phyloP scores from a whole-genome alignment of 2,329 filamentous ascomycete species.

The Aureobasidium zeae region DNA sequence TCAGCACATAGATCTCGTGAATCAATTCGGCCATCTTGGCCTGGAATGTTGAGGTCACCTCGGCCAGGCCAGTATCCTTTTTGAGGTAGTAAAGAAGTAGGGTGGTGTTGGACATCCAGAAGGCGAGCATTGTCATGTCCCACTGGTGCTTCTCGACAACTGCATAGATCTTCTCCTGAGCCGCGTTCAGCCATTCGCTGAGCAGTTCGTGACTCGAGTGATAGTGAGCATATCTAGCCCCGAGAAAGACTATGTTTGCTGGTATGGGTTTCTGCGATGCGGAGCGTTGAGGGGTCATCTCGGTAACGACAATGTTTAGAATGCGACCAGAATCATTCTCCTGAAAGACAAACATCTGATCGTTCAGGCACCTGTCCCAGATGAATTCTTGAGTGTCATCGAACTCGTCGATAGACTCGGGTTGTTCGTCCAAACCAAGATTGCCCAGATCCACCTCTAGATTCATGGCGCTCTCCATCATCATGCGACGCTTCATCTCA shows the following conservation, averaged over 20 bases:
- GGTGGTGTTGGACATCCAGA: constrained; percentile 97
- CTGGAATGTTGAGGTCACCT: constrained; percentile 80
- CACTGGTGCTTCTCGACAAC: constrained; percentile 94
- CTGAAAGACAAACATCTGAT: constrained; percentile 99
- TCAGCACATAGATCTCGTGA: constrained; percentile 96
- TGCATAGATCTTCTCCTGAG: constrained; percentile 93
- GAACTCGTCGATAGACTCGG: constrained; percentile 72
- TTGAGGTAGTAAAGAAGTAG: constrained; percentile 93
- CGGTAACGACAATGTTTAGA: constrained; percentile 90
- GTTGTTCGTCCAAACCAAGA: constrained; percentile 88
- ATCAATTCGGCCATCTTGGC: constrained; percentile 87
- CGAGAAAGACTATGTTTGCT: constrained; percentile 92
- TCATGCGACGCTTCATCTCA: constrained; percentile 91
- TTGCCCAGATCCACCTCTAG: constrained; percentile 94
- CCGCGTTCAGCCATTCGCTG: constrained; percentile 67
- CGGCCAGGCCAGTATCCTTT: constrained; percentile 75
- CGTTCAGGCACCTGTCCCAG: constrained; percentile 87
- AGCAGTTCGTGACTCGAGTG: constrained; percentile 82
- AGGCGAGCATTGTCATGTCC: constrained; percentile 99
- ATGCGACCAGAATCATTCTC: constrained; percentile 86
- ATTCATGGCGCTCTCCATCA: constrained; percentile 97
- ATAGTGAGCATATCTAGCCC: constrained; percentile 92
- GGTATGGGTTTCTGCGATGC: constrained; percentile 96
- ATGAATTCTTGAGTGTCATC: constrained; percentile 92
- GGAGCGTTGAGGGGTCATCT: constrained; percentile 93